Percentiles rank a stretch among this genome's conserved stretches.
Conservation (phyloP, 1,139 yeast genomes). For the Candida labiduridarum region DNA sequence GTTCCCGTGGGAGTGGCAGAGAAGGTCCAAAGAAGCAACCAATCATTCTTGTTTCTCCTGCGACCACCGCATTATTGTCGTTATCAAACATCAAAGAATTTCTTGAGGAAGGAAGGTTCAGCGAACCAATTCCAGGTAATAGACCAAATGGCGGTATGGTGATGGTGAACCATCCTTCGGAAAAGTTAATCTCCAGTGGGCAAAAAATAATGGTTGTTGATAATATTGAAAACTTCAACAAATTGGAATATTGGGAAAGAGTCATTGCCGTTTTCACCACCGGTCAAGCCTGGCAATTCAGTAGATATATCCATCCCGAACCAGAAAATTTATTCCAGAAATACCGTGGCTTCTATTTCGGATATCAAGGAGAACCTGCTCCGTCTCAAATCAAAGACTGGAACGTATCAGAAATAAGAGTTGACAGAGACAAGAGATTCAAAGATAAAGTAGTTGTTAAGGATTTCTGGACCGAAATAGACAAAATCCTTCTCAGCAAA, state of each 20-base stretch:
- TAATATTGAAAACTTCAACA: slow-evolving; percentile 83
- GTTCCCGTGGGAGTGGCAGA: slow-evolving; percentile 2
- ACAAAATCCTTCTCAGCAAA: slow-evolving; percentile 54
- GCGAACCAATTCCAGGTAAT: slow-evolving; percentile 53
- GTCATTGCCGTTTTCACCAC: slow-evolving; percentile 95
- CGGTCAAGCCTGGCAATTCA: slow-evolving; percentile 97
- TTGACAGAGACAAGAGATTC: slow-evolving; percentile 85
- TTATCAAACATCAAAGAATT: slow-evolving; percentile 82
- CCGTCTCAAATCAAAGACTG: slow-evolving; percentile 79
- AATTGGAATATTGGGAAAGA: slow-evolving; percentile 96
- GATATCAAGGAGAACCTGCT: slow-evolving; percentile 75
- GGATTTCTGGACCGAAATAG: slow-evolving; percentile 79
- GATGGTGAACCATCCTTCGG: slow-evolving; percentile 57
- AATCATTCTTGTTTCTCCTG: slow-evolving; percentile 90
- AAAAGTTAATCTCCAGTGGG: slow-evolving; percentile 54
- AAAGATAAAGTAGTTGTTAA: slow-evolving; percentile 87
- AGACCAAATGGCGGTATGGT: slow-evolving; percentile 47
- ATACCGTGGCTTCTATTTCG: slow-evolving; percentile 79
- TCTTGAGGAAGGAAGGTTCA: slow-evolving; percentile 73
- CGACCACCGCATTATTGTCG: slow-evolving; percentile 86
- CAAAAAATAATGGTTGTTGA: slow-evolving; percentile 79
- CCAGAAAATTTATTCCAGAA: slow-evolving; percentile 82
- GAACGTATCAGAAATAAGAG: slow-evolving; percentile 79
- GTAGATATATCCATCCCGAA: slow-evolving; percentile 78
- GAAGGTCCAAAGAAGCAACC: slow-evolving; percentile 61